Evolutionary conservation across 306 rosid species (phyloP), one percentile per base, ranked within the genome.

Genomic region (Rosa lucieae): DNA sequence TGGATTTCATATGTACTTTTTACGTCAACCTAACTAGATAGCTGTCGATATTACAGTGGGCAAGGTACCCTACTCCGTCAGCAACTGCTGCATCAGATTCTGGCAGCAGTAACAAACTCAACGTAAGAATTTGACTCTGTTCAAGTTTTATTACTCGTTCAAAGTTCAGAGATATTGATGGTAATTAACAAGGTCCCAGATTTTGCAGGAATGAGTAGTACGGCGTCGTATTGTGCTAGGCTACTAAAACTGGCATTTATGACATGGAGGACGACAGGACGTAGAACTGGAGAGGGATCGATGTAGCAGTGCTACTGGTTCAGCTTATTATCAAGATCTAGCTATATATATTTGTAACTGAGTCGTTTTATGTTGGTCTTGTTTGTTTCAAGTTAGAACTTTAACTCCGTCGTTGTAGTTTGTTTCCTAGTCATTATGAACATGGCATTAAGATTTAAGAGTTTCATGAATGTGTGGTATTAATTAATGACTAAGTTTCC

Each of bases 31-130:
- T 72, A 78, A 53, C 74, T 58, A 39, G 5, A 10, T 44, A 35
- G 53, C 72, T 44, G 47, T 49, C 49, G 63, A 21, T 55, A 35
- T 59, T 35, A 83, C 87, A 94, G 99, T 95, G 99, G 99, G 95
- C 99, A 29, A 87, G 97, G 92, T 92, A 89, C 89, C 97, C 99
- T 74, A 84, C 84, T 79, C 88, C 93, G 2, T 86, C 97, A 82
- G 79, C 87, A 81, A 79, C 88, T 62, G 85, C 87, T 69, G 83
- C 97, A 68, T 81, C 97, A 53, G 81, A 77, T 80, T 75, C 93
- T 32, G 93, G 70, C 78, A 75, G 78, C 72, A 88, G 75, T 58
- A 84, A 82, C 65, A 82, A 83, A 82, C 90, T 89, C 5, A 65
- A 73, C 8, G 77, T 71, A 59, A 48, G 49, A 58, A 40, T 43